Evolutionary conservation across 108 stramenopile species (phyloP), one percentile per base, ranked within the genome.

Genomic region (Epipyxis sp.): DNA sequence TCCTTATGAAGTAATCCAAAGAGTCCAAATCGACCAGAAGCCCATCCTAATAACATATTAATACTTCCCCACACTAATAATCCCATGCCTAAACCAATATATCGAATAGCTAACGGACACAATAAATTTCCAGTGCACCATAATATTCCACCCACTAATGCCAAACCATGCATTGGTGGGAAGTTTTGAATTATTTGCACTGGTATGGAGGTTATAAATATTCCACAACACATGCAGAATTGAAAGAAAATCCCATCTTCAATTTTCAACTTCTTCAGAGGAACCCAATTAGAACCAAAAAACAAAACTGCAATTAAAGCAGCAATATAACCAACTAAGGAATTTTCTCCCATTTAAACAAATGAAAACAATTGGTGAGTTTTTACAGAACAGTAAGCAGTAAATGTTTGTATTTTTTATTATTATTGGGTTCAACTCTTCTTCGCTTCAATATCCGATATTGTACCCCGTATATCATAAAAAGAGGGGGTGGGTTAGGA

Each of bases 41-140:
- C 78, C 79, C 79, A 83, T 13, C 82, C 82, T 54, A 79, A 39
- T 42, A 79, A 29, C 78, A 83, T 78, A 59, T 71, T 83, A 20
- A 45, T 44, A n/a, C 34, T 27, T 43, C 82, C 82, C 82, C 82
- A 83, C 34, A 83, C 54, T 41, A 83, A 46, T 1, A 83, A 72
- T 20, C 67, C 78, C 42, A 83, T 59, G 59, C 62, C 16, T 0
- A 83, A 20, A 44, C 82, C 82, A 0, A 83, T 79, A 71, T 37
- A 27, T 39, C 71, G 44, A 39, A 83, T 78, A 71, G 35, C 42
- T 0, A 69, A 40, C 34, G 76, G 77, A 1, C 42, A 69, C 45
- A 83, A 50, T 54, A 83, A 57, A 46, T 83, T 83, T 10, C 82
- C 82, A 0, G 82, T 79, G 59, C 78, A 76, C 82, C 82, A 83